These are phyloP conservation scores for Cryptosporidium sp. DNA, from an alignment of 169 alveolate genomes.

Conservation along the genomic window DNA sequence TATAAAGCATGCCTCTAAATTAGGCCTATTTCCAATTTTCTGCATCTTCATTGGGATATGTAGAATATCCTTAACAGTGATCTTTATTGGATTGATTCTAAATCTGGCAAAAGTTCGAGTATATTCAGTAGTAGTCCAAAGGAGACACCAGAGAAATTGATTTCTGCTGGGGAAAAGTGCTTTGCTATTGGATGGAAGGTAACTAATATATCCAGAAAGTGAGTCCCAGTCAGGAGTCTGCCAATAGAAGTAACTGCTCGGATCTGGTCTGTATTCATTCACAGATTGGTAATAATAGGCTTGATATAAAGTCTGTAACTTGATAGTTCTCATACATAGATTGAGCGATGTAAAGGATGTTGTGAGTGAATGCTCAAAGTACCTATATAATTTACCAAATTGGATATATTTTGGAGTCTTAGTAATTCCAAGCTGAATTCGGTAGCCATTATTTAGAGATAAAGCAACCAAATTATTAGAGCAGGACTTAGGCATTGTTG, in stretches of 20 bases:
- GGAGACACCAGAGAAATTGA: conserved; percentile 71
- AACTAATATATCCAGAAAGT: conserved; percentile 40
- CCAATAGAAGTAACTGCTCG: conserved; percentile 57
- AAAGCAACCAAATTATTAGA: conserved; percentile 66
- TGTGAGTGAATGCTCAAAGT: conserved; percentile 43
- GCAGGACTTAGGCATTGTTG: conserved; percentile 47
- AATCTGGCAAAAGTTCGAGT: conserved; percentile 52
- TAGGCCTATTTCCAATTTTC: conserved; percentile 27
- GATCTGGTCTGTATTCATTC: conserved; percentile 66
- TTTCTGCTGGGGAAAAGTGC: conserved; percentile 32
- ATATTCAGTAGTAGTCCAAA: conserved; percentile 60
- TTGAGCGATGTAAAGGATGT: conserved; percentile 35
- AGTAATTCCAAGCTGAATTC: conserved; percentile 45
- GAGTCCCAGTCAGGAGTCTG: conserved; percentile 65
- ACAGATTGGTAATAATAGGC: conserved; percentile 40
- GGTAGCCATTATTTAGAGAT: conserved; percentile 37
- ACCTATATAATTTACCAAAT: conserved; percentile 49
- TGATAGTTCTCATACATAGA: conserved; percentile 53
- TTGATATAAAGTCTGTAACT: conserved; percentile 41
- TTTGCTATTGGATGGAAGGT: neutral
- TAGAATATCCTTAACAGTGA: conserved; percentile 23
- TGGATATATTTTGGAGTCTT: conserved; percentile 52
- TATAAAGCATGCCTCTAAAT: conserved; percentile 42
- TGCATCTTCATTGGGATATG: conserved; percentile 74
- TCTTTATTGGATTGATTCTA: conserved; percentile 64